phyloP scores from a whole-genome alignment of 2,329 filamentous ascomycete genomes.

The Claviceps purpurea region DNA sequence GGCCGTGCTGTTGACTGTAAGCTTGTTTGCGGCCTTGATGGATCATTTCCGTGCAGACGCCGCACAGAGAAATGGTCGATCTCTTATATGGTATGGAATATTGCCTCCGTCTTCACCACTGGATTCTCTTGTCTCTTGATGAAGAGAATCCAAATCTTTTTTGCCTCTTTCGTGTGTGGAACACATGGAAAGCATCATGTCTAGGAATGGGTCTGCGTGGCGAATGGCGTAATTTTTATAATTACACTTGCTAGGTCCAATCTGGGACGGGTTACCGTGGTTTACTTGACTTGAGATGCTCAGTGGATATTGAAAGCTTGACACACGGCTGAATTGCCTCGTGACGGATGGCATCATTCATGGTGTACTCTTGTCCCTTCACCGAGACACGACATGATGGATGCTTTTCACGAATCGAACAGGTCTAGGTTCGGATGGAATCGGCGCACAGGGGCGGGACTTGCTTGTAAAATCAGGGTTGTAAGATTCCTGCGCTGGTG shows the following conservation, averaged over 20 bases:
- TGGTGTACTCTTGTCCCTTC: background rate
- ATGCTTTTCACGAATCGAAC: background rate
- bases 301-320: too few species aligned
- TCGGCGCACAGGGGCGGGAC: constrained; percentile 2
- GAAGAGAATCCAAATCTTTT: background rate
- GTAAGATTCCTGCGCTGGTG: background rate
- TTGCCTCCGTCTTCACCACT: background rate
- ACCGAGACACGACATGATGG: background rate
- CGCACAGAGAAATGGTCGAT: background rate
- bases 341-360: too few species aligned
- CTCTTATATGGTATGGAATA: background rate
- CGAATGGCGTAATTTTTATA: background rate
- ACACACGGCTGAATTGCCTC: too few species aligned
- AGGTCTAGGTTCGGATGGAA: background rate
- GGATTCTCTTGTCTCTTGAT: background rate
- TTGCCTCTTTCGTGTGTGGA: background rate
- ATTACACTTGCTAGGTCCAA: too few species aligned
- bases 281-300: too few species aligned
- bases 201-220: background rate
- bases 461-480: constrained; percentile 3
- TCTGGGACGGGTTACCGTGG: too few species aligned
- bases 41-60: background rate
- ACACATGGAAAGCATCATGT: background rate
- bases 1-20: too few species aligned
- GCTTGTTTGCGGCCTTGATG: too few species aligned